A percentile compares a stretch with the other conserved stretches of the same genome.
Evolutionary conservation across 2,329 filamentous ascomycete genomes (phyloP).

Genomic region (Penicillium sp.): DNA sequence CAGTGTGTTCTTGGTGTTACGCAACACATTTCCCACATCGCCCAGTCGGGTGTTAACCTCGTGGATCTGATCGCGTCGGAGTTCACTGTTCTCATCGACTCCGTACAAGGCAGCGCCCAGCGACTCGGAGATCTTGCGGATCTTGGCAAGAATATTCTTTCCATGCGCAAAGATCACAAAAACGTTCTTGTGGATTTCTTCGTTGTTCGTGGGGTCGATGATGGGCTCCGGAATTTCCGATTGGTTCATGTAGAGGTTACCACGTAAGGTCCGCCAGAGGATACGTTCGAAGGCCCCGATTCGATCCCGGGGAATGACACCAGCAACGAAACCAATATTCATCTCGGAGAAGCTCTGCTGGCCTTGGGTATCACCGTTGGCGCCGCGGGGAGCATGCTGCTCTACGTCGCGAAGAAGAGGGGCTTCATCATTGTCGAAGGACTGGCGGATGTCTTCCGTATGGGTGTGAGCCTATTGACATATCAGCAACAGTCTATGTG

Average conservation of each 20-base stretch:
- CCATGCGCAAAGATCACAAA: conserved; percentile 99
- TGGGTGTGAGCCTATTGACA: conserved; percentile 73
- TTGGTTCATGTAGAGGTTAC: conserved; percentile 99
- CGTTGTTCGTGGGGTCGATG: conserved; percentile 87
- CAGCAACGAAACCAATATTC: conserved; percentile 98
- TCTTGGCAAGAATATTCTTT: conserved; percentile 97
- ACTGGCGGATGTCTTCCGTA: conserved; percentile 92
- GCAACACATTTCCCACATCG: conserved; percentile 86
- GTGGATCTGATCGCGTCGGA: conserved; percentile 91
- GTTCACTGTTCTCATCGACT: conserved; percentile 95
- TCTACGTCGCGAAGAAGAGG: conserved; percentile 91
- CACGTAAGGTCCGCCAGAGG: conserved; percentile 92
- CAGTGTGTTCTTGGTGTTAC: conserved; percentile 91
- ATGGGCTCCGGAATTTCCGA: conserved; percentile 94
- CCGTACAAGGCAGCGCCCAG: conserved; percentile 93
- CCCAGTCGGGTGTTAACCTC: conserved; percentile 92
- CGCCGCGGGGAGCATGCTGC: conserved; percentile 62
- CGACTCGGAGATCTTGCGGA: conserved; percentile 97
- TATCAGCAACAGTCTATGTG: conserved; percentile 3
- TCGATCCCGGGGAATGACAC: conserved; percentile 88
- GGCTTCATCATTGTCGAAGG: conserved; percentile 82
- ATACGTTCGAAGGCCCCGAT: conserved; percentile 97
- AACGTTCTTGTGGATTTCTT: conserved; percentile 92
- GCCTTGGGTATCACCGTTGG: conserved; percentile 62
- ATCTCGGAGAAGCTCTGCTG: conserved; percentile 91